These are phyloP conservation scores for Triticum dicoccoides DNA, from an alignment of 176 grass and related monocot genomes.

Conservation along the genomic window DNA sequence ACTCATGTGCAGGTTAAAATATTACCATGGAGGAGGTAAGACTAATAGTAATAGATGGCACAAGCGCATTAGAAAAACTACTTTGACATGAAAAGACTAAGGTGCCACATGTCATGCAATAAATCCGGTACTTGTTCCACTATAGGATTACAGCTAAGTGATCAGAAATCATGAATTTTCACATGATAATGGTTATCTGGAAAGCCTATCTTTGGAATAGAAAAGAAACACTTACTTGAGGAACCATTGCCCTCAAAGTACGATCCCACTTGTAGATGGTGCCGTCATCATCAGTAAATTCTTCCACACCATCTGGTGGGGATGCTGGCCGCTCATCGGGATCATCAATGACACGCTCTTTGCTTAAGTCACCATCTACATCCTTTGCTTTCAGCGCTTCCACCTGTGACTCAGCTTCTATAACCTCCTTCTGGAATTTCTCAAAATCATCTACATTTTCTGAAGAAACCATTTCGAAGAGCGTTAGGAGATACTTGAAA, in stretches of 20 bases:
- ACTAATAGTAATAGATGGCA: background rate
- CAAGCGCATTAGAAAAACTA: background rate
- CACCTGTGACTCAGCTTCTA: constrained; percentile 48
- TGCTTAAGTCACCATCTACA: constrained; percentile 7
- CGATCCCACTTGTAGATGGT: constrained; percentile 93
- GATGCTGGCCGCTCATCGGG: constrained; percentile 64
- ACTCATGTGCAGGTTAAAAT: background rate
- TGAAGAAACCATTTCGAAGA: constrained; percentile 21
- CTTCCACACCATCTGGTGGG: constrained; percentile 85
- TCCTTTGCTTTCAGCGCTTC: constrained; percentile 43
- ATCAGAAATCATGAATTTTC: background rate
- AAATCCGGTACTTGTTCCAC: constrained; percentile 1
- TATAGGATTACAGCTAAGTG: background rate
- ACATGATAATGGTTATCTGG: background rate
- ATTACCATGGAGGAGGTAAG: background rate
- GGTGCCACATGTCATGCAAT: background rate
- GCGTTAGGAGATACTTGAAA: constrained; percentile 12
- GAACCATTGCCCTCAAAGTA: constrained; percentile 78
- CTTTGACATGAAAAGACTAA: background rate
- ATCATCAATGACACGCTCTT: constrained; percentile 10
- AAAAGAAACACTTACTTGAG: constrained; percentile 71
- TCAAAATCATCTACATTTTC: constrained; percentile 64
- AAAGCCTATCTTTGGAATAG: background rate
- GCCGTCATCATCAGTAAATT: constrained; percentile 97
- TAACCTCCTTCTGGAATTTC: constrained; percentile 85